These are phyloP conservation scores for Rhizophora apiculata DNA, from an alignment of 345 rosid species.

Conservation along the genomic window DNA sequence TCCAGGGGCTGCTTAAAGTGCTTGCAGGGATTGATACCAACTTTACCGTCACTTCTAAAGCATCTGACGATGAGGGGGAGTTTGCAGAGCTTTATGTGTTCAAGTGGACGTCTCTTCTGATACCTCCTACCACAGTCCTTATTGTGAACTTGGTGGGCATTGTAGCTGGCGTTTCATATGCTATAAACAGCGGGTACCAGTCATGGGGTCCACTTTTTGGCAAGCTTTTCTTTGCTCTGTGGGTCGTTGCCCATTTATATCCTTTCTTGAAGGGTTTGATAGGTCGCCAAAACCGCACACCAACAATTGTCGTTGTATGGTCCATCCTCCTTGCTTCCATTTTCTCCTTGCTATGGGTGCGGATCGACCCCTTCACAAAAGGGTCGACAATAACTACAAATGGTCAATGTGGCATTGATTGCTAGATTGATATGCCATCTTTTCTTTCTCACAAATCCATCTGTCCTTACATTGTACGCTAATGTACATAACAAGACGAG, in stretches of 20 bases:
- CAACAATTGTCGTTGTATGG: conserved; percentile 97
- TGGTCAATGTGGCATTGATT: conserved; percentile 58
- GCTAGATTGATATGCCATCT: conserved; percentile 15
- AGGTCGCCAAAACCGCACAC: conserved; percentile 97
- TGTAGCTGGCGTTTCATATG: conserved; percentile 96
- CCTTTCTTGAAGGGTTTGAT: conserved; percentile 96
- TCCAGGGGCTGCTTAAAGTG: conserved; percentile 95
- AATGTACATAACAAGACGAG: conserved; percentile 21
- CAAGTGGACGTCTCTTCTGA: conserved; percentile 98
- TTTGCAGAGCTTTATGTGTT: conserved; percentile 93
- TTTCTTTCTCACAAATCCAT: neutral
- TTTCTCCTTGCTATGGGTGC: conserved; percentile 97
- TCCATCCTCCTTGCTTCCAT: conserved; percentile 94
- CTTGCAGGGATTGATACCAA: conserved; percentile 97
- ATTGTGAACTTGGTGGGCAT: conserved; percentile 85
- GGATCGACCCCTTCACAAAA: conserved; percentile 79
- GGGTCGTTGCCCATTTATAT: conserved; percentile 97
- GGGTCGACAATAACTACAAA: conserved; percentile 44
- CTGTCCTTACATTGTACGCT: neutral
- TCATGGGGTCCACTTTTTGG: conserved; percentile 99
- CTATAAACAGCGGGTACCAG: conserved; percentile 96
- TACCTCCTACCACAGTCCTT: conserved; percentile 94
- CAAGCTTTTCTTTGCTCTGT: conserved; percentile 88
- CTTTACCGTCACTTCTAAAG: conserved; percentile 97
- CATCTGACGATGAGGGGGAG: conserved; percentile 91